phyloP scores from a whole-genome alignment of 192 early-diverging fungal genomes.

The Coemansia sp. region DNA sequence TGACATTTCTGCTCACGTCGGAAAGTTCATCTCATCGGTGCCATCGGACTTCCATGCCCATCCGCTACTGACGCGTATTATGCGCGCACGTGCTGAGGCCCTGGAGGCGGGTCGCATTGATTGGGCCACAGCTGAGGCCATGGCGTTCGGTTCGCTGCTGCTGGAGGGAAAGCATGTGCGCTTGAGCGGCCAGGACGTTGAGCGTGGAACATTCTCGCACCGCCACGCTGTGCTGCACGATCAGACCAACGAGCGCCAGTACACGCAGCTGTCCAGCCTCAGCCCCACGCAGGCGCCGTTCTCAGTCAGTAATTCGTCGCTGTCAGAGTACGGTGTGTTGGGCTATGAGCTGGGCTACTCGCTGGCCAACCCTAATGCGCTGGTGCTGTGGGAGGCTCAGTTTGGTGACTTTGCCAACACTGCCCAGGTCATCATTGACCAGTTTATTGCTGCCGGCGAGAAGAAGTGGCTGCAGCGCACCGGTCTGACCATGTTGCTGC shows the following conservation, averaged over 20 bases:
- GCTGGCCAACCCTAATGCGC: slow-evolving; percentile 88
- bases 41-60: slow-evolving; percentile 87
- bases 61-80: slow-evolving; percentile 80
- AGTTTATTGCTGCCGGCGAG: slow-evolving; percentile 94
- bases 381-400: slow-evolving; percentile 97
- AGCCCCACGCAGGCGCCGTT: slow-evolving; percentile 83
- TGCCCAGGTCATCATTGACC: slow-evolving; percentile 97
- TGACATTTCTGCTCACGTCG: slow-evolving; percentile 80
- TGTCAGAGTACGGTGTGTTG: slow-evolving; percentile 93
- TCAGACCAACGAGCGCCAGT: slow-evolving; percentile 81
- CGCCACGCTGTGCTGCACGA: slow-evolving; percentile 97
- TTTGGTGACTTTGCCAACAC: slow-evolving; percentile 98
- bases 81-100: slow-evolving; percentile 80
- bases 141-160: slow-evolving; percentile 91
- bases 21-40: slow-evolving; percentile 74
- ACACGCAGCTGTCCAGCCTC: slow-evolving; percentile 85
- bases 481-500: slow-evolving; percentile 89
- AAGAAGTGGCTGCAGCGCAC: slow-evolving; percentile 98
- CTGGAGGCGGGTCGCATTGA: slow-evolving; percentile 82
- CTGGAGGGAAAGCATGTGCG: slow-evolving; percentile 90
- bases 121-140: slow-evolving; percentile 92
- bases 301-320: slow-evolving; percentile 91
- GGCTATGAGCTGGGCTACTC: slow-evolving; percentile 99
- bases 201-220: slow-evolving; percentile 99
- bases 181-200: slow-evolving; percentile 95